Conservation (phyloP, 495 filamentous ascomycete genomes). For the Apiosordaria backusii region DNA sequence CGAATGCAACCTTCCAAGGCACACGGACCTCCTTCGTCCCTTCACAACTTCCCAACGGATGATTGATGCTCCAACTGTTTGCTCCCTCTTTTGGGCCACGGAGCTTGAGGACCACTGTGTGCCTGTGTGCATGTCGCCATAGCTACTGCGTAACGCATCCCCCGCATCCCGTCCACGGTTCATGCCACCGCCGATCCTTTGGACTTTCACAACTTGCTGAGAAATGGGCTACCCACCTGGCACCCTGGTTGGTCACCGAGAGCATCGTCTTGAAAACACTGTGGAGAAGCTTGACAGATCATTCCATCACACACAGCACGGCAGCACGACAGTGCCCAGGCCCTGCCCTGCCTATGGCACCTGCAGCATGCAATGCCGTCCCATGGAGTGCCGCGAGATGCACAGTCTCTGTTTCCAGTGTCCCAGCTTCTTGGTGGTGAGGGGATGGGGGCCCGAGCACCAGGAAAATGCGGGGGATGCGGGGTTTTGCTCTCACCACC, state of each 20-base stretch:
- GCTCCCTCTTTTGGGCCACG: background rate
- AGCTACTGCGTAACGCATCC: background rate
- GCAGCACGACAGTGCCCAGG: too few relatives aligned
- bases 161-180: background rate
- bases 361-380: constrained; percentile 10
- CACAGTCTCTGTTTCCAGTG: background rate
- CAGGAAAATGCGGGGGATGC: constrained; percentile 1
- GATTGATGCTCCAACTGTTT: background rate
- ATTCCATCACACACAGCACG: background rate
- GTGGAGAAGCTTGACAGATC: background rate
- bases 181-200: background rate
- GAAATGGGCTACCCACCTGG: background rate
- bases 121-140: too few relatives aligned
- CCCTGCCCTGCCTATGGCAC: background rate
- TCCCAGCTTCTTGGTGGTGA: constrained; percentile 5
- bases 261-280: background rate
- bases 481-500: background rate
- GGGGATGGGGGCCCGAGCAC: constrained; percentile 5
- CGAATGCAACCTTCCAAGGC: too few relatives aligned
- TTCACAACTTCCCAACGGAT: background rate
- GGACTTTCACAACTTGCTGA: background rate
- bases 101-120: too few relatives aligned
- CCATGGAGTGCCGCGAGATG: background rate
- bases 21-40: too few relatives aligned
- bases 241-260: background rate